A percentile compares a stretch with the other conserved stretches of the same genome.
Evolutionary conservation across 768 basidiomycete genomes (phyloP).

Genomic region (Cyclocybe aegerita): DNA sequence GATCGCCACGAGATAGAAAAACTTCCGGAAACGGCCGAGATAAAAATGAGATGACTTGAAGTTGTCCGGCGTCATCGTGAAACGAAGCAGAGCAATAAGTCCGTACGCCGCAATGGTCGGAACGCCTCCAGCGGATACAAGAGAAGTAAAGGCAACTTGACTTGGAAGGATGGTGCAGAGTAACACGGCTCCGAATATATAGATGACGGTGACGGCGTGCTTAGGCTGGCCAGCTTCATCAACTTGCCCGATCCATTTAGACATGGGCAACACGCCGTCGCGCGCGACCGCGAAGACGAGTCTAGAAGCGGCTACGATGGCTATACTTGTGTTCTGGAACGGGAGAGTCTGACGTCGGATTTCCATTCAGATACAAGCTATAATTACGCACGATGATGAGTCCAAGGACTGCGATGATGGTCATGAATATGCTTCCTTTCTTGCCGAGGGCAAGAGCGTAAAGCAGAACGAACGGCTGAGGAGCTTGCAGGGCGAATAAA

Average conservation of each 20-base stretch:
- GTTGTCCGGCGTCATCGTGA: constrained; percentile 74
- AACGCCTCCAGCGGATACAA: constrained; percentile 82
- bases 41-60: constrained; percentile 76
- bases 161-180: constrained; percentile 90
- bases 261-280: constrained; percentile 86
- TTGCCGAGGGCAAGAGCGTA: constrained; percentile 83
- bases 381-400: constrained; percentile 66
- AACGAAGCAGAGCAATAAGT: constrained; percentile 71
- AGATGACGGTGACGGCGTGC: constrained; percentile 88
- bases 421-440: constrained; percentile 85
- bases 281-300: constrained; percentile 93
- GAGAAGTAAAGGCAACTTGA: constrained; percentile 88
- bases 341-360: neutral
- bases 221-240: constrained; percentile 70
- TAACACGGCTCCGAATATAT: constrained; percentile 67
- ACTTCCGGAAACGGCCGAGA: constrained; percentile 62
- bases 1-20: constrained; percentile 67
- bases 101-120: constrained; percentile 90
- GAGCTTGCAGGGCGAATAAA: constrained; percentile 74
- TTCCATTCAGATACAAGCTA: neutral
- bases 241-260: constrained; percentile 79
- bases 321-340: constrained; percentile 79
- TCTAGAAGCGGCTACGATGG: constrained; percentile 86
- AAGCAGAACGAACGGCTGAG: constrained; percentile 89
- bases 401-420: constrained; percentile 78